A percentile compares a stretch with the other conserved stretches of the same genome.
Evolutionary conservation across 2,329 filamentous ascomycete genomes (phyloP).

Genomic region (Curvularia sp.): DNA sequence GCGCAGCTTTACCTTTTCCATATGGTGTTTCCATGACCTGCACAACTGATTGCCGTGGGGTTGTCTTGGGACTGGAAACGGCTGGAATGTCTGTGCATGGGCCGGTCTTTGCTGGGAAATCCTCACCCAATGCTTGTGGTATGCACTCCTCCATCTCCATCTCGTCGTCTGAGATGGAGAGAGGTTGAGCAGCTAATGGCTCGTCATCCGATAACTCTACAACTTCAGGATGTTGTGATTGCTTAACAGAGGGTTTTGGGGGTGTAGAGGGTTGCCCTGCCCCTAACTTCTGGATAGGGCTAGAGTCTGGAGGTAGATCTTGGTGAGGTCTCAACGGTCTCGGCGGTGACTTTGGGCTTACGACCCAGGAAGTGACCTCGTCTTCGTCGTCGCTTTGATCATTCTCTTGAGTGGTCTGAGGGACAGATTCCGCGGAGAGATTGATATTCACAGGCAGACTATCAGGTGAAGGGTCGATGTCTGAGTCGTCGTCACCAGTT

Average conservation of each 20-base stretch:
- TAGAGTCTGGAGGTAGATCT: slow-evolving; percentile 43
- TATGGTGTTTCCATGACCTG: slow-evolving; percentile 44
- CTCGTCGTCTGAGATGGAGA: slow-evolving; percentile 32
- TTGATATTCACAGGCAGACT: slow-evolving; percentile 8
- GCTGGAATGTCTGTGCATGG: not conserved
- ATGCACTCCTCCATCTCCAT: slow-evolving; percentile 41
- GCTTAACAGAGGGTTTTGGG: not conserved
- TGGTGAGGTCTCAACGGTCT: slow-evolving; percentile 10
- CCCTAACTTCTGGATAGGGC: slow-evolving; percentile 12
- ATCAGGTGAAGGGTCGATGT: slow-evolving; percentile 28
- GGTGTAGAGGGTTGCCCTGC: slow-evolving; percentile 1
- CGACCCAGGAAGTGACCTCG: slow-evolving; percentile 27
- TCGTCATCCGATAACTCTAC: slow-evolving; percentile 21
- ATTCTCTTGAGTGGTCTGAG: slow-evolving; percentile 9
- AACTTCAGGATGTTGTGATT: not conserved
- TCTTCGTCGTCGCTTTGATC: slow-evolving; percentile 9
- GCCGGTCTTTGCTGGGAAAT: slow-evolving; percentile 8
- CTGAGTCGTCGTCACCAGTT: slow-evolving; percentile 18
- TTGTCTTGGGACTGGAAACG: not conserved
- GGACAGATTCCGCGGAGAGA: slow-evolving; percentile 15
- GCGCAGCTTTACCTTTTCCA: slow-evolving; percentile 23
- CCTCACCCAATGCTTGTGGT: slow-evolving; percentile 41
- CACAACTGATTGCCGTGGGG: slow-evolving; percentile 21
- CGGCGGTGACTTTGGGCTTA: slow-evolving; percentile 26
- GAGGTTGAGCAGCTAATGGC: slow-evolving; percentile 15